A percentile compares a stretch with the other conserved stretches of the same genome.
These are phyloP conservation scores for Madurella fahalii DNA, from an alignment of 2,329 filamentous ascomycete species.

Conservation along the genomic window DNA sequence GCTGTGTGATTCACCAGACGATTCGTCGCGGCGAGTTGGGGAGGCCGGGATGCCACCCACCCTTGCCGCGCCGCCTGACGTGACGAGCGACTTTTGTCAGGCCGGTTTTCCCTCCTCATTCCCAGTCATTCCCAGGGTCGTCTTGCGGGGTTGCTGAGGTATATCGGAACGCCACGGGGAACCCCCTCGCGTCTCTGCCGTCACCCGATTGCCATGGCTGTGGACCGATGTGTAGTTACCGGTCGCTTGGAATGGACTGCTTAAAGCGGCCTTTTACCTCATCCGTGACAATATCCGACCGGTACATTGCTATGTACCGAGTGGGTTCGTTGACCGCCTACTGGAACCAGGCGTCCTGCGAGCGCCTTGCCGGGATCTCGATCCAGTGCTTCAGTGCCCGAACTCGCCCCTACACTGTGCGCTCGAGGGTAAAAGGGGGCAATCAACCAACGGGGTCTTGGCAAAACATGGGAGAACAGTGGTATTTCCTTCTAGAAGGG, in stretches of 20 bases:
- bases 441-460: slow-evolving; percentile 6
- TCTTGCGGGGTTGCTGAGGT: neutral
- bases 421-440: neutral
- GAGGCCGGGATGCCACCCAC: neutral
- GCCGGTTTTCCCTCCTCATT: too few relatives aligned
- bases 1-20: neutral
- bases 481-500: slow-evolving; percentile 16
- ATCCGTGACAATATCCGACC: too few relatives aligned
- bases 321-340: neutral
- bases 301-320: too few relatives aligned
- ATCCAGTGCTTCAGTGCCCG: neutral
- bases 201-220: too few relatives aligned
- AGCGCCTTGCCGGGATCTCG: neutral
- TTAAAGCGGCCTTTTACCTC: too few relatives aligned
- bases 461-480: neutral
- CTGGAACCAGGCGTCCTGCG: neutral
- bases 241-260: too few relatives aligned
- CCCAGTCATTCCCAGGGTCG: too few relatives aligned
- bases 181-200: neutral
- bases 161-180: neutral
- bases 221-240: too few relatives aligned
- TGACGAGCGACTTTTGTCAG: neutral
- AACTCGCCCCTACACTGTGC: neutral
- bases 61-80: neutral
- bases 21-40: neutral